Percentiles rank a stretch among this genome's conserved stretches.
Evolutionary conservation across 164 flowering plant species (phyloP).

Genomic region (Chimonanthus salicifolius): DNA sequence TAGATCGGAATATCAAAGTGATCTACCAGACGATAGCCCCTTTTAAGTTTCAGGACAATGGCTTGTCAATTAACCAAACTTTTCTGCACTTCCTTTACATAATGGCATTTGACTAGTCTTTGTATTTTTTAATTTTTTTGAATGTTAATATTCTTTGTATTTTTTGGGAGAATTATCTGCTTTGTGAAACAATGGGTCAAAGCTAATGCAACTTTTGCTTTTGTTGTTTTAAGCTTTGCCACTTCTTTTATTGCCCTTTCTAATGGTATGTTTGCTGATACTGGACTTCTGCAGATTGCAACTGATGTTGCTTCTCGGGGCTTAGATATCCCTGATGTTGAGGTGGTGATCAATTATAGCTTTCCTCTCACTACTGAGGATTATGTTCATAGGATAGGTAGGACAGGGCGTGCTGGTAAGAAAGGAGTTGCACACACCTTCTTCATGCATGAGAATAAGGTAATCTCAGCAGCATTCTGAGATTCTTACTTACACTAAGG

Average conservation of each 20-base stretch:
- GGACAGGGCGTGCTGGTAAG: conserved; percentile 98
- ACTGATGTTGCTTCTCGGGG: conserved; percentile 99
- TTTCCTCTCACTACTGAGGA: conserved; percentile 97
- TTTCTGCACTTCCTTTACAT: background rate
- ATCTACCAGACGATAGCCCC: background rate
- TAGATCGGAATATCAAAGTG: background rate
- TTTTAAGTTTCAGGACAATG: background rate
- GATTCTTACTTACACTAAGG: background rate
- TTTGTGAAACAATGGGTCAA: background rate
- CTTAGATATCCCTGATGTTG: conserved; percentile 98
- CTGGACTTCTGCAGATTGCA: conserved; percentile 61
- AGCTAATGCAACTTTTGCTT: background rate
- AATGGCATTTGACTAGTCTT: background rate
- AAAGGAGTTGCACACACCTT: conserved; percentile 97
- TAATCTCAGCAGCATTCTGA: background rate
- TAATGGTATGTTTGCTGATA: background rate
- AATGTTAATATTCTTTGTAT: no score
- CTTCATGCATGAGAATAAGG: conserved; percentile 85
- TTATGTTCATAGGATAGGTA: conserved; percentile 95
- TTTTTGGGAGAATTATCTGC: no score
- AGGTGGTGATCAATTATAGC: conserved; percentile 94
- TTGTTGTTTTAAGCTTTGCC: background rate
- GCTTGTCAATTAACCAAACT: background rate
- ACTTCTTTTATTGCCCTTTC: background rate
- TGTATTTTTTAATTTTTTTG: background rate